Evolutionary conservation across 371 early-diverging fungal genomes (phyloP), one percentile per base, ranked within the genome.

Genomic region (Homolaphlyctis polyrhiza): DNA sequence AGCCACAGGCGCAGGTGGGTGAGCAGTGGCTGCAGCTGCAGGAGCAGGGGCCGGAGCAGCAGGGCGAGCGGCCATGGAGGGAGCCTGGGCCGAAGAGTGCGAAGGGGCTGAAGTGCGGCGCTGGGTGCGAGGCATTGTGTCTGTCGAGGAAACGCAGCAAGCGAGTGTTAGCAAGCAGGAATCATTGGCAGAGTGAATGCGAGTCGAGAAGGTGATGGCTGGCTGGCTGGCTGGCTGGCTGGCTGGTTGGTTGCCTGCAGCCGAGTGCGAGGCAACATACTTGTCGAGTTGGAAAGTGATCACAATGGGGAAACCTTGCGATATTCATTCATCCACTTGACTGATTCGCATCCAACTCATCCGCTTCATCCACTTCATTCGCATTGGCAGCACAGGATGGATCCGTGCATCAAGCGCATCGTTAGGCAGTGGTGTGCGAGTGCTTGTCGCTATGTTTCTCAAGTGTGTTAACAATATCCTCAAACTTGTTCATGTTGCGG

Each of bases 301-400:
- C 39, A 39, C 39, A 39, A 39, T 39, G 39, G 39, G 39, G 11
- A 39, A 39, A 18, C 88, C 73, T 86, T 77, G 43, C 97, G 73
- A 63, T 98, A 98, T 71, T 91, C 89, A 28, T 82, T 80, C 36
- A 98, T 89, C 48, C 87, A 84, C n/a, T 83, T 85, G 5, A 89
- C 75, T 14, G 89, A 88, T 71, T 98, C 98, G 48, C 98, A n/a
- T n/a, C n/a, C n/a, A n/a, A n/a, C n/a, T n/a, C n/a, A n/a, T n/a
- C n/a, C n/a, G n/a, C n/a, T n/a, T n/a, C n/a, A n/a, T n/a, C n/a
- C n/a, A n/a, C n/a, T n/a, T n/a, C n/a, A n/a, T n/a, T n/a, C n/a
- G n/a, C n/a, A n/a, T n/a, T n/a, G n/a, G n/a, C n/a, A n/a, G n/a
- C n/a, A n/a, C n/a, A n/a, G n/a, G n/a, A n/a, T n/a, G n/a, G n/a